Conservation (phyloP, 805 yeast genomes). For the Tetrapisispora taiwanensis region DNA sequence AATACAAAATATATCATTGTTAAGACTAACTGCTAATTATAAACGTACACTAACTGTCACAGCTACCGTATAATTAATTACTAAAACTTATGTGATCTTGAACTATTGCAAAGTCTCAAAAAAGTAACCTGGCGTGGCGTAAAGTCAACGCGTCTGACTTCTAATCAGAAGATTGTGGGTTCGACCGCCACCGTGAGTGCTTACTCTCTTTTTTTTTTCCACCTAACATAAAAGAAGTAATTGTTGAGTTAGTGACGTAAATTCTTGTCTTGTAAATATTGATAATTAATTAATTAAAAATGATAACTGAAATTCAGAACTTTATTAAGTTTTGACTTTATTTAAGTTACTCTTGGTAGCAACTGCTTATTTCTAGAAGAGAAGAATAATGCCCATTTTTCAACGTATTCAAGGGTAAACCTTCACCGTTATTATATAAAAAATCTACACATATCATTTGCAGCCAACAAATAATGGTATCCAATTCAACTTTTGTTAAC, state of each 20-base stretch:
- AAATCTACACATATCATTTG: slow-evolving; percentile 55
- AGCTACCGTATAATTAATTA: too few species aligned
- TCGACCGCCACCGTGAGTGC: slow-evolving; percentile 48
- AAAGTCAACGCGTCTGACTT: slow-evolving; percentile 50
- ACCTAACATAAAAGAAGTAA: too few species aligned
- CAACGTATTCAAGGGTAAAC: slow-evolving; percentile 58
- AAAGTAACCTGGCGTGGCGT: slow-evolving; percentile 40
- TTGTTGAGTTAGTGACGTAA: too few species aligned
- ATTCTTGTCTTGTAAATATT: too few species aligned
- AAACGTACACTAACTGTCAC: too few species aligned
- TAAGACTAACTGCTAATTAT: too few species aligned
- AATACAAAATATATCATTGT: too few species aligned
- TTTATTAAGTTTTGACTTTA: neutral
- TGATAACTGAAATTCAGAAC: too few species aligned
- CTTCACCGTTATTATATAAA: slow-evolving; percentile 73
- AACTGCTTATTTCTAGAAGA: too few species aligned
- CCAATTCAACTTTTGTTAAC: slow-evolving; percentile 50
- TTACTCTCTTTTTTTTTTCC: slow-evolving; percentile 5
- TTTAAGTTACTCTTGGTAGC: slow-evolving; percentile 1
- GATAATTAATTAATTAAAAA: too few species aligned
- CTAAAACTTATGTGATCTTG: too few species aligned
- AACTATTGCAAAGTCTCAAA: neutral
- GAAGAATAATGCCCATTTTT: slow-evolving; percentile 47
- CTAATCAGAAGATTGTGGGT: slow-evolving; percentile 47
- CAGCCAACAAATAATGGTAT: slow-evolving; percentile 63